Conservation (phyloP, 768 basidiomycete genomes). For the Clathrus columnatus region DNA sequence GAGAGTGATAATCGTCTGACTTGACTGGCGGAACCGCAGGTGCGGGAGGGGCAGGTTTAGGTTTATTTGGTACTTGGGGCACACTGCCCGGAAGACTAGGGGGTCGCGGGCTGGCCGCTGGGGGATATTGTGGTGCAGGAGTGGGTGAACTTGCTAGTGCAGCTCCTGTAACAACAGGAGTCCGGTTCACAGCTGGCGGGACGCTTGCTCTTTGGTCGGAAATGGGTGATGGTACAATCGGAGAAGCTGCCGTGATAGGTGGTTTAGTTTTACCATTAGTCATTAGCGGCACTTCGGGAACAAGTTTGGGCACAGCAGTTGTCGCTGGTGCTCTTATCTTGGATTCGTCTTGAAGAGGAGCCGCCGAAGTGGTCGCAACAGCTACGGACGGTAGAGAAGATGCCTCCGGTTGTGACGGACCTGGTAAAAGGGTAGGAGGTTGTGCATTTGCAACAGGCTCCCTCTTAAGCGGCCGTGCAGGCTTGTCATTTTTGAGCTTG, state of each 20-base stretch:
- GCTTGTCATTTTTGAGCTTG: conserved; percentile 10
- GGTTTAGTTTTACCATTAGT: conserved; percentile 1
- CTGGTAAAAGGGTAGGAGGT: conserved; percentile 11
- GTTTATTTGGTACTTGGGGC: conserved; percentile 22
- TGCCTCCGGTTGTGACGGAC: conserved; percentile 18
- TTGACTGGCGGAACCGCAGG: conserved; percentile 21
- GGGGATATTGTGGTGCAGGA: not conserved
- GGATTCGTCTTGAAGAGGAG: conserved; percentile 6
- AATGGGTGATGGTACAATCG: conserved; percentile 19
- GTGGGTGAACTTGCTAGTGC: not conserved
- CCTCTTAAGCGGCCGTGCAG: conserved; percentile 12
- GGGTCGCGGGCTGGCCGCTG: conserved; percentile 24
- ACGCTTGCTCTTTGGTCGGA: not conserved
- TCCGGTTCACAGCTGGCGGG: not conserved
- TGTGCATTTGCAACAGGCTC: not conserved
- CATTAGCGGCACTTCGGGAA: not conserved
- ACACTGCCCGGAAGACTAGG: conserved; percentile 25
- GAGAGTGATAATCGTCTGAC: conserved; percentile 28
- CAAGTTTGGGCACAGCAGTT: not conserved
- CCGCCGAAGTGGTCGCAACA: conserved; percentile 31
- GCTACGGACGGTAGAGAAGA: conserved; percentile 23
- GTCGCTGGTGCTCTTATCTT: not conserved
- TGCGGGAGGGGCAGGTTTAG: conserved; percentile 22
- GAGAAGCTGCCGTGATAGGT: conserved; percentile 19
- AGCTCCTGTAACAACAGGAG: conserved; percentile 1